Percentiles rank a stretch among this genome's conserved stretches.
Conservation (phyloP, 2,329 filamentous ascomycete genomes). For the Sporothrix inflata region DNA sequence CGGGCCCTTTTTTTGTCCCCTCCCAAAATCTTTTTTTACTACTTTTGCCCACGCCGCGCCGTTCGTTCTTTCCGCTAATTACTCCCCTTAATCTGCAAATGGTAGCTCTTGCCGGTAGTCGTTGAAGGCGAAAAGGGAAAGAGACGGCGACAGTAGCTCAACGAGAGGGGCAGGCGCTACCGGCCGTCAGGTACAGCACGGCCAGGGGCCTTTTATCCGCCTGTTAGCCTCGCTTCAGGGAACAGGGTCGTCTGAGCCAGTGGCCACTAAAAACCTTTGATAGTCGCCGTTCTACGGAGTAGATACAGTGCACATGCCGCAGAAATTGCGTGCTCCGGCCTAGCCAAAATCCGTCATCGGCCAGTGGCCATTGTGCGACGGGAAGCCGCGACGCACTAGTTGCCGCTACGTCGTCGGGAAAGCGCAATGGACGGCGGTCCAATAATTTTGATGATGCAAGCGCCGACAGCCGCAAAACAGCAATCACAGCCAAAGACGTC, state of each 20-base stretch:
- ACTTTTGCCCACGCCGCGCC: neutral
- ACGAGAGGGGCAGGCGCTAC: constrained; percentile 8
- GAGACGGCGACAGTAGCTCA: neutral
- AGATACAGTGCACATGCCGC: neutral
- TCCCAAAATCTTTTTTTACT: neutral
- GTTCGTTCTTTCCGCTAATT: constrained; percentile 19
- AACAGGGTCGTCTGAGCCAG: neutral
- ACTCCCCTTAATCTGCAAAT: neutral
- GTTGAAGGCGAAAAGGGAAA: neutral
- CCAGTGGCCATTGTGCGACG: constrained; percentile 4
- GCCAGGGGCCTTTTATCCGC: neutral
- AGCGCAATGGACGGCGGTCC: neutral
- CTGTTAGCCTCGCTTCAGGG: neutral
- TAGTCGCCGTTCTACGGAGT: constrained; percentile 21
- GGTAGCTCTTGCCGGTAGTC: constrained; percentile 17
- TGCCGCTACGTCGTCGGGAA: neutral
- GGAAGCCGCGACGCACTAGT: constrained; percentile 16
- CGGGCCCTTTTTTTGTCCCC: neutral
- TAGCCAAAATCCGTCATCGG: constrained; percentile 21
- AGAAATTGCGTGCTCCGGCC: constrained; percentile 23
- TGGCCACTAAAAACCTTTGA: constrained; percentile 9
- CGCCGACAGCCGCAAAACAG: neutral
- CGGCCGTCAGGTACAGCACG: constrained; percentile 5
- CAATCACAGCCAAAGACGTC: neutral
- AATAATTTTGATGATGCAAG: constrained; percentile 3